Evolutionary conservation across 2,329 filamentous ascomycete species (phyloP).

Genomic region (Trichoderma oligosporum): DNA sequence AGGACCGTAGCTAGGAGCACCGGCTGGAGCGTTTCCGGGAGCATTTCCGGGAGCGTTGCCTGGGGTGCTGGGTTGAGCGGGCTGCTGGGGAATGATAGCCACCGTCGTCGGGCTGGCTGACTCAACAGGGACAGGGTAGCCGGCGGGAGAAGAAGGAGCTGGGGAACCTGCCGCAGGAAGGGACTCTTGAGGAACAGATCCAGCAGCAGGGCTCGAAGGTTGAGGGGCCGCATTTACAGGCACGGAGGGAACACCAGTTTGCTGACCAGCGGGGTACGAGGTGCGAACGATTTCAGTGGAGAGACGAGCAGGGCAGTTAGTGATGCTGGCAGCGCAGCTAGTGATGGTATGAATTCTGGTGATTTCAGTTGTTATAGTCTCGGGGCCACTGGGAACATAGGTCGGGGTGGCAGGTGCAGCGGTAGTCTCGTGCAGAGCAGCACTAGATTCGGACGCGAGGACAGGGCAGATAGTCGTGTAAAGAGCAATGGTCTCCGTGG

Average conservation of each 20-base stretch:
- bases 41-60: background rate
- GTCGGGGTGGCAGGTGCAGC: background rate
- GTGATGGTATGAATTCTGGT: slow-evolving; percentile 56
- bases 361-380: slow-evolving; percentile 37
- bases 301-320: slow-evolving; percentile 17
- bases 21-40: background rate
- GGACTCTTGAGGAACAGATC: background rate
- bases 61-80: background rate
- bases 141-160: background rate
- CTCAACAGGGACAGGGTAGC: background rate
- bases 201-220: background rate
- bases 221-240: background rate
- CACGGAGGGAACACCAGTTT: slow-evolving; percentile 1
- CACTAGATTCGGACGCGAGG: background rate
- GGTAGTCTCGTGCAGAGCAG: background rate
- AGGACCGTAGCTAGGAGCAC: background rate
- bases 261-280: slow-evolving; percentile 22
- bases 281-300: slow-evolving; percentile 22
- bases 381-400: background rate
- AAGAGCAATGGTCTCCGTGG: slow-evolving; percentile 36
- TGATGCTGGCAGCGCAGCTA: slow-evolving; percentile 33
- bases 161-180: background rate
- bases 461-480: slow-evolving; percentile 40
- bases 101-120: too few species aligned
- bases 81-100: too few species aligned